phyloP scores from a whole-genome alignment of 306 rosid genomes.

The Vigna unguiculata region DNA sequence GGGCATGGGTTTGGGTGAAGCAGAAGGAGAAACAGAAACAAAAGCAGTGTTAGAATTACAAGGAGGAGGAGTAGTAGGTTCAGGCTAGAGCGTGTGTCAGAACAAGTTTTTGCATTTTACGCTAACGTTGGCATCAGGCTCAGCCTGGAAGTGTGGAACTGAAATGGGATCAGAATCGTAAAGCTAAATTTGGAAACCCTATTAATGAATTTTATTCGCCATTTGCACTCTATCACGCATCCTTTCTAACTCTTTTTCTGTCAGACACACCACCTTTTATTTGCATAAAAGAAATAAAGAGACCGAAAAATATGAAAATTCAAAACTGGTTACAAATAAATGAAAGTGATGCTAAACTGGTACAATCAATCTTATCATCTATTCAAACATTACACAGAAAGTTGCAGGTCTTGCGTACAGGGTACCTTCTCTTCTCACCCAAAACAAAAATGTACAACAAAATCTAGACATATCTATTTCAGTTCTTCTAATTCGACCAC shows the following conservation, averaged over 20 bases:
- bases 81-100: slow-evolving; percentile 44
- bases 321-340: too few relatives aligned
- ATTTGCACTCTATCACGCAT: background rate
- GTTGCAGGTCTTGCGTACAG: slow-evolving; percentile 8
- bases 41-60: too few relatives aligned
- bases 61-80: too few relatives aligned
- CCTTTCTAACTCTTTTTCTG: background rate
- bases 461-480: too few relatives aligned
- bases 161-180: background rate
- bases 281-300: too few relatives aligned
- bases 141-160: background rate
- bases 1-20: slow-evolving; percentile 2
- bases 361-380: background rate
- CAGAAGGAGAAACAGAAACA: background rate
- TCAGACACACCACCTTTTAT: background rate
- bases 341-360: background rate
- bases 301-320: too few relatives aligned
- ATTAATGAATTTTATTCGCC: background rate
- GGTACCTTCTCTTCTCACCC: background rate
- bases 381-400: background rate
- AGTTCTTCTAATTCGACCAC: too few relatives aligned
- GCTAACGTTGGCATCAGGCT: slow-evolving; percentile 11
- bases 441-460: too few relatives aligned
- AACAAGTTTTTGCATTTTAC: slow-evolving; percentile 8
- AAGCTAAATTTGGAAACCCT: background rate